Percentiles rank a stretch among this genome's conserved stretches.
phyloP scores from a whole-genome alignment of 768 basidiomycete genomes.

The Calvatia gigantea region DNA sequence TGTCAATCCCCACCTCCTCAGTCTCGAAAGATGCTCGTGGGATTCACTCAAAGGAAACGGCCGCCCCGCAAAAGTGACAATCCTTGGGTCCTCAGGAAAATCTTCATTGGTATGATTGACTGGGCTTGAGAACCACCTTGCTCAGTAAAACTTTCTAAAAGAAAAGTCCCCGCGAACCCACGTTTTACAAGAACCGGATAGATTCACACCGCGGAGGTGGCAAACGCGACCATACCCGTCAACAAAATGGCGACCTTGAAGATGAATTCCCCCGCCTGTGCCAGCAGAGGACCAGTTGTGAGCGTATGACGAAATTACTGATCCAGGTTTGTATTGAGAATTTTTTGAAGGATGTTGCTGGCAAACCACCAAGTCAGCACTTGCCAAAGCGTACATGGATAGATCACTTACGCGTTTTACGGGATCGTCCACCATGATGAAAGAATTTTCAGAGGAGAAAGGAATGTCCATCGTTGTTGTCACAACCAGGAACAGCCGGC shows the following conservation, averaged over 20 bases:
- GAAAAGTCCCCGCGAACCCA: slow-evolving; percentile 30
- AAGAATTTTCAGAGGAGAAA: slow-evolving; percentile 1
- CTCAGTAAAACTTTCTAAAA: slow-evolving; percentile 3
- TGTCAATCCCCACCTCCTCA: slow-evolving; percentile 84
- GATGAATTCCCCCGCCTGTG: slow-evolving; percentile 52
- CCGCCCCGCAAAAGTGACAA: slow-evolving; percentile 82
- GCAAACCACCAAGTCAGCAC: not conserved
- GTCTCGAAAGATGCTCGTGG: slow-evolving; percentile 73
- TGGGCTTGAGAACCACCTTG: slow-evolving; percentile 43
- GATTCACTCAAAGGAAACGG: slow-evolving; percentile 93
- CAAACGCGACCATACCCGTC: slow-evolving; percentile 81
- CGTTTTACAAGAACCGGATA: slow-evolving; percentile 84
- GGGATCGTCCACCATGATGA: slow-evolving; percentile 5
- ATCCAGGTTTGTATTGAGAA: slow-evolving; percentile 43
- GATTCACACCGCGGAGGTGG: slow-evolving; percentile 78
- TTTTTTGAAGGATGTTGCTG: slow-evolving; percentile 44
- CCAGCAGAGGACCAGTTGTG: slow-evolving; percentile 67
- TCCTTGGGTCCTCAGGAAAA: slow-evolving; percentile 62
- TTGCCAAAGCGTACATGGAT: not conserved
- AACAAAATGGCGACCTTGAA: slow-evolving; percentile 77
- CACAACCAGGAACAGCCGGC: not conserved
- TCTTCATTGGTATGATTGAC: slow-evolving; percentile 60
- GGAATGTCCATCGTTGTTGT: not conserved
- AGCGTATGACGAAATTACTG: slow-evolving; percentile 45
- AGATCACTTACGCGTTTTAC: not conserved